Evolutionary conservation across 352 stramenopile species (phyloP).

Genomic region (Aphanomyces astaci): DNA sequence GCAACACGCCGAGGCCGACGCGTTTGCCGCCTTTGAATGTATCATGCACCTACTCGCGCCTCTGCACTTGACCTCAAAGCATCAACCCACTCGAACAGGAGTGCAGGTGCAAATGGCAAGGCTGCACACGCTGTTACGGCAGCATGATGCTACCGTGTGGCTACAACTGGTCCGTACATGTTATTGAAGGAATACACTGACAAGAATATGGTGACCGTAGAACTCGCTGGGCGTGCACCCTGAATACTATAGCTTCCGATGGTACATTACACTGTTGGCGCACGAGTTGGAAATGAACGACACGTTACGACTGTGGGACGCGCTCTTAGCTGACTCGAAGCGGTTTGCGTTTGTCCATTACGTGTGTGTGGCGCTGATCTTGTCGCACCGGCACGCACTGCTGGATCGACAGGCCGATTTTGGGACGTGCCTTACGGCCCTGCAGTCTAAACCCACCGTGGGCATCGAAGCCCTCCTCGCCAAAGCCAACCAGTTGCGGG

Average conservation of each 20-base stretch:
- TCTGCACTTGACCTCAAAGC: constrained; percentile 37
- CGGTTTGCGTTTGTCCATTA: constrained; percentile 69
- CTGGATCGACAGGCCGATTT: constrained; percentile 21
- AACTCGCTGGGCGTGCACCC: constrained; percentile 54
- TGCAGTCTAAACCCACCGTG: neutral
- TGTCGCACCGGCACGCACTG: constrained; percentile 36
- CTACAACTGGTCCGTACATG: constrained; percentile 44
- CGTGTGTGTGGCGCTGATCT: constrained; percentile 45
- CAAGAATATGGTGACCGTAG: too few relatives aligned
- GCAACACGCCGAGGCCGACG: constrained; percentile 40
- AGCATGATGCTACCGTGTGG: constrained; percentile 56
- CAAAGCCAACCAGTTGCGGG: neutral
- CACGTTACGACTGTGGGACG: constrained; percentile 55
- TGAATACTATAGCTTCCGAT: constrained; percentile 61
- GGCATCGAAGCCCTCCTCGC: neutral
- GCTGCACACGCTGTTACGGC: constrained; percentile 38
- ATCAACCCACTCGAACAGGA: constrained; percentile 41
- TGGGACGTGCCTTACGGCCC: constrained; percentile 3
- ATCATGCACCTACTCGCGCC: constrained; percentile 43
- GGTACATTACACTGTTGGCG: constrained; percentile 60
- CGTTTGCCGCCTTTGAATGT: constrained; percentile 43
- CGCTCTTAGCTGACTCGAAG: constrained; percentile 46
- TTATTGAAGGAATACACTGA: too few relatives aligned
- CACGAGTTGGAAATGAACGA: constrained; percentile 51
- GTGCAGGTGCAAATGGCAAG: constrained; percentile 52